These are phyloP conservation scores for Rhodotorula kratochvilovae DNA, from an alignment of 768 basidiomycete species.

Conservation along the genomic window DNA sequence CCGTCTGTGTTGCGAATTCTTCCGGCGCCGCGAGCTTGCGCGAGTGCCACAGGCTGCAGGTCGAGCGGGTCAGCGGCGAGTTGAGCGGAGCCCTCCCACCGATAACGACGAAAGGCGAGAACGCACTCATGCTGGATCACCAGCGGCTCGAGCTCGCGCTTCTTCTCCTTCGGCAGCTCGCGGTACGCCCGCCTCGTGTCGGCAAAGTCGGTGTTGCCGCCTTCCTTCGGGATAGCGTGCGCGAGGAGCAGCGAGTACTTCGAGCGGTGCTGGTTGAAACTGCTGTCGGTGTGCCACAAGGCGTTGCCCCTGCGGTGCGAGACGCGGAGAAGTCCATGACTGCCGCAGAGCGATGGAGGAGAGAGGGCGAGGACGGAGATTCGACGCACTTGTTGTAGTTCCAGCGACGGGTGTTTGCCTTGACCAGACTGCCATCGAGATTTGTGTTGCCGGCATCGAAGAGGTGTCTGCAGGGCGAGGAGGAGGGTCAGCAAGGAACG, in stretches of 20 bases:
- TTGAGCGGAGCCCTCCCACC: not conserved
- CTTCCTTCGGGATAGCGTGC: constrained; percentile 41
- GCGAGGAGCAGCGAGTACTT: constrained; percentile 45
- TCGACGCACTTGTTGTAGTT: constrained; percentile 35
- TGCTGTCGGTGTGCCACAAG: constrained; percentile 43
- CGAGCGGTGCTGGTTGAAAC: constrained; percentile 41
- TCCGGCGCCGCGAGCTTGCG: constrained; percentile 40
- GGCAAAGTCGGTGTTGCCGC: constrained; percentile 45
- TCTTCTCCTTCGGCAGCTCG: constrained; percentile 44
- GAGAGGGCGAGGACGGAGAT: not conserved
- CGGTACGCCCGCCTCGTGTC: constrained; percentile 43
- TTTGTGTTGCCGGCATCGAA: constrained; percentile 45
- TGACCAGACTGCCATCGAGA: constrained; percentile 38
- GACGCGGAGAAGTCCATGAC: too few species aligned
- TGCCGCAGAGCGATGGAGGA: not conserved
- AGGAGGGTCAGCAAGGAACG: not conserved
- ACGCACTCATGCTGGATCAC: constrained; percentile 40
- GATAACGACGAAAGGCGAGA: not conserved
- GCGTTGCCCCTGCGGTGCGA: constrained; percentile 38
- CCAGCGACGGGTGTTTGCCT: constrained; percentile 35
- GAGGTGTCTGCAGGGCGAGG: constrained; percentile 16
- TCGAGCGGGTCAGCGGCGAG: too few species aligned
- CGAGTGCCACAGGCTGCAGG: constrained; percentile 39
- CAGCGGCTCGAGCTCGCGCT: constrained; percentile 34
- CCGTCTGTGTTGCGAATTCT: constrained; percentile 34